Base-by-base conservation (phyloP, 2,329 filamentous ascomycete species). In the Penicillium sumatraense region DNA sequence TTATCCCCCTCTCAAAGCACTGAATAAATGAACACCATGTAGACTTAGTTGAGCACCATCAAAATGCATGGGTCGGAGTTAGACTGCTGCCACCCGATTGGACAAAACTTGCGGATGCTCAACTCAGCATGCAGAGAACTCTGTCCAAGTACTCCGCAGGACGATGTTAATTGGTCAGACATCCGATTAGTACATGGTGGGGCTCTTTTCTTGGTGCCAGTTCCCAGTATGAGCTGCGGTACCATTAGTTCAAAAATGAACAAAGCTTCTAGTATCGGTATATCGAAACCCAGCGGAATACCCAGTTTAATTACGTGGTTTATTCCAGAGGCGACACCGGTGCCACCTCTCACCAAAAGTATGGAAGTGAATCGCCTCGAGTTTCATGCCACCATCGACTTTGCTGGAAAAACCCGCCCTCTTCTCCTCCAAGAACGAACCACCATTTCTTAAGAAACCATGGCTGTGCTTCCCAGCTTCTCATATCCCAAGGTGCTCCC, bases 391-490 rank as follows among this genome's bases (percentile, higher is more conserved):
- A 65, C 57, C 60, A 64, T 40, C 55, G 63, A 38, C 63, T 66
- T 33, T 59, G 64, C 45, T 54, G 57, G 35, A 58, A 62, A 44
- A 78, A 67, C 36, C 75, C 73, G 6, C 71, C 74, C 5, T 76
- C 68, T 59, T 68, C 73, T 2, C 70, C 73, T 2, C 72, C 72
- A 5, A 72, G 61, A 5, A 77, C 55, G 51, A 60, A 58, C 47
- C 65, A 69, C 57, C 76, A 79, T 58, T 80, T 80, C 36, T 72
- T 69, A 35, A 79, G 50, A 56, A 79, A 80, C 78, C 77, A 80
- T 2, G 67, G 58, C 51, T 70, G 72, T 2, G 74, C 77, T 55
- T 80, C 78, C 78, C 78, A 80, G 53, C 75, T 77, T 11, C 77
- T 70, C 31, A 67, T 65, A 51, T 78, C 77, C 78, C 78, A 80